A percentile compares a stretch with the other conserved stretches of the same genome.
phyloP scores from a whole-genome alignment of 164 flowering plant genomes.

The Annona squamosa region DNA sequence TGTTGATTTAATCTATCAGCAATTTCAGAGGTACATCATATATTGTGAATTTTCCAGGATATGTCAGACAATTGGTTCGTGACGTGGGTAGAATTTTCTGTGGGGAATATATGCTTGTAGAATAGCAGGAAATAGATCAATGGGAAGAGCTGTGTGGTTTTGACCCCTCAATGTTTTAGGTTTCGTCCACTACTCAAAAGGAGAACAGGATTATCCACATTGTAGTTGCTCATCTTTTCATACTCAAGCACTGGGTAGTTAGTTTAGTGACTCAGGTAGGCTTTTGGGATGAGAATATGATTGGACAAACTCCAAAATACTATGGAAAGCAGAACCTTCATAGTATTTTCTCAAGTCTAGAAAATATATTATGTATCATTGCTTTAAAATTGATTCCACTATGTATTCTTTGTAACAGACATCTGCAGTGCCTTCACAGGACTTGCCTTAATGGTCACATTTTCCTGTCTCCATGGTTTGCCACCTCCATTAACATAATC shows the following conservation, averaged over 20 bases:
- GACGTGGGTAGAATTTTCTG: neutral
- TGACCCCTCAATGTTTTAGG: neutral
- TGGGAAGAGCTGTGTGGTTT: neutral
- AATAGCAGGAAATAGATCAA: too few species aligned
- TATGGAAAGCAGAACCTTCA: too few species aligned
- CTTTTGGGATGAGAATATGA: neutral
- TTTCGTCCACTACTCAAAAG: neutral
- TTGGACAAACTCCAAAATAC: too few species aligned
- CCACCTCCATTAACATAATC: too few species aligned
- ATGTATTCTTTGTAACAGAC: too few species aligned
- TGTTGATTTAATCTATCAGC: neutral
- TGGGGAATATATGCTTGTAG: too few species aligned
- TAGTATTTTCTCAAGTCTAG: too few species aligned
- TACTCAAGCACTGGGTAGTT: neutral
- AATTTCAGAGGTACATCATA: neutral
- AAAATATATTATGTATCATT: too few species aligned
- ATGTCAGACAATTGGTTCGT: neutral
- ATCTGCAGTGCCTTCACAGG: too few species aligned
- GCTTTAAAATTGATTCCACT: too few species aligned
- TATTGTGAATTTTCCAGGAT: neutral
- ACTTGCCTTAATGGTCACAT: too few species aligned
- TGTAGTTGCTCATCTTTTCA: neutral
- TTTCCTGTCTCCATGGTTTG: too few species aligned
- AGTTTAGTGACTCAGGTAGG: neutral
- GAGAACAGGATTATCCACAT: neutral